Percentiles rank a stretch among this genome's conserved stretches.
Evolutionary conservation across 352 stramenopile species (phyloP).

Genomic region (Pythium plurisporium): DNA sequence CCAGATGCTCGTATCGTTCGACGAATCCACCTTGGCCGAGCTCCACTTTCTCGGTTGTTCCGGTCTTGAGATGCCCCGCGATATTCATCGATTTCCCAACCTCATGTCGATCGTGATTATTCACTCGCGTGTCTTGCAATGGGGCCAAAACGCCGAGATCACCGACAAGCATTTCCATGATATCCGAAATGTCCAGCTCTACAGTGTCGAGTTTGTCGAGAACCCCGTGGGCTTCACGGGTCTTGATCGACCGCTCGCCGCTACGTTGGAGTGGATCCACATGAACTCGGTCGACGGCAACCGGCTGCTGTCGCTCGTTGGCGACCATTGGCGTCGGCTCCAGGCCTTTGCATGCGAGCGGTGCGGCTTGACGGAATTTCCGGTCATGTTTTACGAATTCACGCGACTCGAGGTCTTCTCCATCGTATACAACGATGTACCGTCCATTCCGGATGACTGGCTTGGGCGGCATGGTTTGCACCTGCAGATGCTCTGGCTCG

Average conservation of each 20-base stretch:
- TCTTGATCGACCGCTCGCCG: neutral
- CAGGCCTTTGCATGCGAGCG: neutral
- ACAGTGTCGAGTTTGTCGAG: neutral
- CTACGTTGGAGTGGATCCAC: constrained; percentile 11
- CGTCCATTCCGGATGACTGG: constrained; percentile 2
- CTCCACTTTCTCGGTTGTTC: constrained; percentile 5
- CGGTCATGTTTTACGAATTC: neutral
- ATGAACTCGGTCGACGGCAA: neutral
- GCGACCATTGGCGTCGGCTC: neutral
- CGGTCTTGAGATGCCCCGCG: neutral
- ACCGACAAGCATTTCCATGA: neutral
- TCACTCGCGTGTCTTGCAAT: neutral
- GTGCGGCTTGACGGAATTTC: neutral
- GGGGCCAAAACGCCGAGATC: neutral
- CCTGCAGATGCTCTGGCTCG: constrained; percentile 4
- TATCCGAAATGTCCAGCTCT: neutral
- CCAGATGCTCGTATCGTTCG: neutral
- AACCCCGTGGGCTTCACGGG: neutral
- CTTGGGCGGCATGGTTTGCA: neutral
- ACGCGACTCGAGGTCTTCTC: neutral
- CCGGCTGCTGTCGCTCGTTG: neutral
- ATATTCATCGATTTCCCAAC: neutral
- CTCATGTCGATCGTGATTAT: neutral
- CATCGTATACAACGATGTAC: neutral
- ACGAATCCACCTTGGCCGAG: neutral